These are phyloP conservation scores for Pleomassaria siparia DNA, from an alignment of 2,329 filamentous ascomycete genomes.

Conservation along the genomic window DNA sequence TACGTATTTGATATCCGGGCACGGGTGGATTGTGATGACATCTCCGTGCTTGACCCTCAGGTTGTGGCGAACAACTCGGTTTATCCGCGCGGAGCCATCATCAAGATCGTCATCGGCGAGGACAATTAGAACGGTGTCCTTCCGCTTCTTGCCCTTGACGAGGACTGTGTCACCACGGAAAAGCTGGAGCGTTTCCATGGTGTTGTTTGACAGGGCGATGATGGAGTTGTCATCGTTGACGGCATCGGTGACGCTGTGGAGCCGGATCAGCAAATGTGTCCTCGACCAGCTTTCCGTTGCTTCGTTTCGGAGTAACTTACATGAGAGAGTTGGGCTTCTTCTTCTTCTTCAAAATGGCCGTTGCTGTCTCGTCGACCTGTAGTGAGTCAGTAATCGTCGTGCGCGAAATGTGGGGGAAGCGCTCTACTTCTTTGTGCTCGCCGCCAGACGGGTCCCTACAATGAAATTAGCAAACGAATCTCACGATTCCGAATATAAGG, in stretches of 20 bases:
- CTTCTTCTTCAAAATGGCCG: conserved; percentile 99
- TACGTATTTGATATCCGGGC: conserved; percentile 99
- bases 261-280: conserved; percentile 30
- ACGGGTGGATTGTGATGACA: conserved; percentile 94
- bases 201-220: conserved; percentile 96
- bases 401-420: conserved; percentile 11
- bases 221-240: conserved; percentile 99
- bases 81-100: conserved; percentile 95
- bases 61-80: conserved; percentile 98
- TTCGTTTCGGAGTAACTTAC: conserved; percentile 56
- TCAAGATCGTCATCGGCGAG: conserved; percentile 97
- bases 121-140: conserved; percentile 97
- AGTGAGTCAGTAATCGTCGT: conserved; percentile 34
- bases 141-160: conserved; percentile 99
- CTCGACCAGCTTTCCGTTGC: background rate
- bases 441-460: conserved; percentile 83
- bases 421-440: conserved; percentile 75
- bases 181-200: conserved; percentile 96
- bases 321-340: conserved; percentile 99
- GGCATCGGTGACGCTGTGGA: conserved; percentile 87
- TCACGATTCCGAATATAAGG: conserved; percentile 3
- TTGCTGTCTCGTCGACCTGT: conserved; percentile 86
- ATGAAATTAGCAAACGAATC: conserved; percentile 44
- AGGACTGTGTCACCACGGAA: conserved; percentile 98
- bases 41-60: conserved; percentile 98